Conservation (phyloP, 306 rosid genomes). For the Ormosia semicastrata region DNA sequence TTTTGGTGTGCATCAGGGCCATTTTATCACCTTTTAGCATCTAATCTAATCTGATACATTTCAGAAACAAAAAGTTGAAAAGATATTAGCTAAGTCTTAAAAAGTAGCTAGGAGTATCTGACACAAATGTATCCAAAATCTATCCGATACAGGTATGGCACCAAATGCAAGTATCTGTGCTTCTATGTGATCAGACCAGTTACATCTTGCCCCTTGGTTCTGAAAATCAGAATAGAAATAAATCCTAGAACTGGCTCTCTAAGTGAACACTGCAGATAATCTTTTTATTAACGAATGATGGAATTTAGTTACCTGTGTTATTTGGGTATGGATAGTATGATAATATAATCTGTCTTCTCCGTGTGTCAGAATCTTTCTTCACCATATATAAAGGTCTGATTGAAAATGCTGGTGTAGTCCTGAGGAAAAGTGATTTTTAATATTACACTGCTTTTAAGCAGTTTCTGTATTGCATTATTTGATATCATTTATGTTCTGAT, state of each 20-base stretch:
- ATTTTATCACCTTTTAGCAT: not conserved
- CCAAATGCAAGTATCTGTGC: not conserved
- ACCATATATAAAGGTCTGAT: not conserved
- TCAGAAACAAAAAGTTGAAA: not conserved
- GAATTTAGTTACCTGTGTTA: not conserved
- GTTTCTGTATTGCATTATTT: not conserved
- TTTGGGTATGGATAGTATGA: not conserved
- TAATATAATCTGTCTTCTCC: not conserved
- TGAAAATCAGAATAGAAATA: not conserved
- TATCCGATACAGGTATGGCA: not conserved
- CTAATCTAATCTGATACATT: not conserved
- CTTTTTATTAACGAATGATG: not conserved
- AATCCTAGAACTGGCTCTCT: not conserved
- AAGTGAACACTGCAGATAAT: not conserved
- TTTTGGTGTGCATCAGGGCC: not conserved
- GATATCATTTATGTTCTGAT: not conserved
- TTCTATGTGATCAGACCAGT: not conserved
- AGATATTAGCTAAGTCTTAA: not conserved
- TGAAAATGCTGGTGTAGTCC: not conserved
- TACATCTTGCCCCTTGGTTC: not conserved
- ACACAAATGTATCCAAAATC: not conserved
- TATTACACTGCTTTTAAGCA: not conserved
- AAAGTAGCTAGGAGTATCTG: not conserved
- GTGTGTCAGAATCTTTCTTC: not conserved
- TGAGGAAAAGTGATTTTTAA: not conserved